Evolutionary conservation across 1,139 yeast genomes (phyloP).

Genomic region (Meyerozyma elateridarum): DNA sequence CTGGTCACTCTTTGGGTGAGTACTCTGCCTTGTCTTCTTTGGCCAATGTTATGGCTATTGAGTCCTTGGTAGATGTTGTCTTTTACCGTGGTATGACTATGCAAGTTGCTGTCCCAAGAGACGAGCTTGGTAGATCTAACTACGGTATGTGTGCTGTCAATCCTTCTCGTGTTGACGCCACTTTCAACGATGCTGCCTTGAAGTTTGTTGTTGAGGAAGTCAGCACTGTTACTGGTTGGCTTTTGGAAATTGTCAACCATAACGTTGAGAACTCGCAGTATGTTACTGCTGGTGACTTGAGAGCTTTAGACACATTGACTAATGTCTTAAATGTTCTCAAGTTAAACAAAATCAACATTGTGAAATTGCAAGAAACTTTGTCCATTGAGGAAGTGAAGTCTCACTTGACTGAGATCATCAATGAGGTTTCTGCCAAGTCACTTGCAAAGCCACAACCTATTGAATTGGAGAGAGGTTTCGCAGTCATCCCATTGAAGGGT

Average conservation of each 20-base stretch:
- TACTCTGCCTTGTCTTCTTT: slow-evolving; percentile 95
- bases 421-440: slow-evolving; percentile 77
- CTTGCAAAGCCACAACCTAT: slow-evolving; percentile 91
- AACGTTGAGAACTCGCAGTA: slow-evolving; percentile 98
- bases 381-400: slow-evolving; percentile 82
- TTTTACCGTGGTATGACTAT: slow-evolving; percentile 99
- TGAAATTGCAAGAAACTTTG: slow-evolving; percentile 75
- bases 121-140: slow-evolving; percentile 88
- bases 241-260: slow-evolving; percentile 95
- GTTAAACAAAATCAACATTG: slow-evolving; percentile 90
- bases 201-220: slow-evolving; percentile 93
- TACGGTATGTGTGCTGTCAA: slow-evolving; percentile 99
- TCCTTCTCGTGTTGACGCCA: slow-evolving; percentile 86
- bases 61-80: slow-evolving; percentile 94
- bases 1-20: slow-evolving; percentile 99
- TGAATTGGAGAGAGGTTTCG: slow-evolving; percentile 95
- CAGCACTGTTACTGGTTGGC: slow-evolving; percentile 79
- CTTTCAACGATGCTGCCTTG: slow-evolving; percentile 89
- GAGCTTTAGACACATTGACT: slow-evolving; percentile 89
- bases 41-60: slow-evolving; percentile 98
- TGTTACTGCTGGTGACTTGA: slow-evolving; percentile 96
- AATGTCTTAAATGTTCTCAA: slow-evolving; percentile 91
- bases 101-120: slow-evolving; percentile 99
- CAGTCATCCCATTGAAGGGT: slow-evolving; percentile 97
- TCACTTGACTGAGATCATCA: slow-evolving; percentile 82